phyloP scores from a whole-genome alignment of 2,329 filamentous ascomycete species.

The Aureobasidium melanogenum region DNA sequence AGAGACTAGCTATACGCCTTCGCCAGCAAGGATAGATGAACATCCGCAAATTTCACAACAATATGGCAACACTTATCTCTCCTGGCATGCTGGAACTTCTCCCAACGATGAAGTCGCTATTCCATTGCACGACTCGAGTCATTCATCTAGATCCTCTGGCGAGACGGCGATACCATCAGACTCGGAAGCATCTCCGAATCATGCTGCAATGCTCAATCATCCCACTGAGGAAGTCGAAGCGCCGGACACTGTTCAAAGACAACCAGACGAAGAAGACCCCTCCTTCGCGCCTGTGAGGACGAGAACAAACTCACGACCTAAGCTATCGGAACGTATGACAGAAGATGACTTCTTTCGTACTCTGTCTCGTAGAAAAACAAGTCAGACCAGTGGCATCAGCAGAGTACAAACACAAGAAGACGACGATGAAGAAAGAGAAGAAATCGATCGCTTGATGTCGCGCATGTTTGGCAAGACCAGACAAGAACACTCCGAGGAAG shows the following conservation, averaged over 20 bases:
- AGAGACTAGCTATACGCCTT: conserved; percentile 12
- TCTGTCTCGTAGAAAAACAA: conserved; percentile 42
- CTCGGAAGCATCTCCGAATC: not conserved
- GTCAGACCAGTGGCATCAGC: conserved; percentile 22
- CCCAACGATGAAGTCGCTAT: not conserved
- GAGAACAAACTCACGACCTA: not conserved
- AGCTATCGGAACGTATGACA: conserved; percentile 21
- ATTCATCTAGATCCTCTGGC: not conserved
- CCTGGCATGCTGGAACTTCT: not conserved
- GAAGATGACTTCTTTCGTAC: conserved; percentile 46
- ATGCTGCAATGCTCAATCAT: conserved; percentile 3
- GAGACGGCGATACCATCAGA: conserved; percentile 12
- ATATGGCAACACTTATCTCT: not conserved
- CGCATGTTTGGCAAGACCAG: conserved; percentile 61
- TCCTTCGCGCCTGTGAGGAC: not conserved
- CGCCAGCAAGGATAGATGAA: not conserved
- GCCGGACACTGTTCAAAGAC: not conserved
- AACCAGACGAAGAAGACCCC: not conserved
- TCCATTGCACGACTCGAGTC: not conserved
- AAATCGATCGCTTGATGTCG: conserved; percentile 56
- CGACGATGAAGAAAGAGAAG: conserved; percentile 35
- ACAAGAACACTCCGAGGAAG: conserved; percentile 58
- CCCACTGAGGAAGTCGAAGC: conserved; percentile 16
- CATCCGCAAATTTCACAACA: not conserved
- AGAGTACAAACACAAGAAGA: conserved; percentile 17